A percentile compares a stretch with the other conserved stretches of the same genome.
These are phyloP conservation scores for Monilinia vaccinii-corymbosi DNA, from an alignment of 2,329 filamentous ascomycete species.

Conservation along the genomic window DNA sequence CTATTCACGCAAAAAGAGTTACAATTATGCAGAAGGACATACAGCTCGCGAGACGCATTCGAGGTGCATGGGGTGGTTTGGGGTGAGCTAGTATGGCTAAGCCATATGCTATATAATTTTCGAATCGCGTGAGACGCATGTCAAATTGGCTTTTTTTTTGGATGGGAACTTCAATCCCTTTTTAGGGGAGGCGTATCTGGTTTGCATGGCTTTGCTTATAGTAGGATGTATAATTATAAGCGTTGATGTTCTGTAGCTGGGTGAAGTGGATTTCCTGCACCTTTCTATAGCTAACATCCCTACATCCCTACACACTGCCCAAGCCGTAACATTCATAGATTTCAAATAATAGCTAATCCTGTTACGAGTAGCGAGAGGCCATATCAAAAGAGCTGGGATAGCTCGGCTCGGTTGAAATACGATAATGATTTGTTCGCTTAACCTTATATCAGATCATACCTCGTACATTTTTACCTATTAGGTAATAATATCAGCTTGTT, in stretches of 20 bases:
- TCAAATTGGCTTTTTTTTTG: constrained; percentile 2
- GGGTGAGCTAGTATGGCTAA: constrained; percentile 31
- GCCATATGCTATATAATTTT: neutral
- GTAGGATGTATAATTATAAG: neutral
- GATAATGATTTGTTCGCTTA: too few species aligned
- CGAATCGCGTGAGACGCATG: neutral
- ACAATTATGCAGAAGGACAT: constrained; percentile 99
- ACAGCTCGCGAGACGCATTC: constrained; percentile 75
- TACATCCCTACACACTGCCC: too few species aligned
- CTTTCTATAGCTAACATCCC: too few species aligned
- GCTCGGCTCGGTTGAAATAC: too few species aligned
- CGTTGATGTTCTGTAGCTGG: neutral
- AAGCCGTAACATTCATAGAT: too few species aligned
- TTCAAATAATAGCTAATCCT: too few species aligned
- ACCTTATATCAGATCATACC: too few species aligned
- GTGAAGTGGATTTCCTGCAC: neutral
- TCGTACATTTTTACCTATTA: too few species aligned
- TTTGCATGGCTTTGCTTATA: neutral
- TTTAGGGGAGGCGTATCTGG: neutral
- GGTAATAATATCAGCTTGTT: too few species aligned
- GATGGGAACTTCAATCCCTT: neutral
- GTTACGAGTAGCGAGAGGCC: too few species aligned
- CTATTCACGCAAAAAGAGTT: constrained; percentile 91
- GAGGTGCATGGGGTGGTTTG: constrained; percentile 67
- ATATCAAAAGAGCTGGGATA: too few species aligned